These are phyloP conservation scores for Aspergillus nidulans DNA, from an alignment of 495 filamentous ascomycete species.

Conservation along the genomic window DNA sequence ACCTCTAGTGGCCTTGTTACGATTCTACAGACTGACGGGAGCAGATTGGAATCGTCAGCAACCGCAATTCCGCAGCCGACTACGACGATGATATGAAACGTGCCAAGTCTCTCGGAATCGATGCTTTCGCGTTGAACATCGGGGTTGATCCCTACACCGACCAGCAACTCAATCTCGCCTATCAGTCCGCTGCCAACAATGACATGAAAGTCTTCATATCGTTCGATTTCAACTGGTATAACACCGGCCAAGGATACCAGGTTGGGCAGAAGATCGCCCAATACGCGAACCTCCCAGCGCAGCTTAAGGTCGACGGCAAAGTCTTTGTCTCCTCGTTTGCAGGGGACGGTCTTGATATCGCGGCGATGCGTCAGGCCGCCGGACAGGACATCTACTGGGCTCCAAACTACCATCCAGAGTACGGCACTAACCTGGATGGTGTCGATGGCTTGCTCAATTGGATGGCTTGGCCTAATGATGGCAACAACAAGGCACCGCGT, in stretches of 20 bases:
- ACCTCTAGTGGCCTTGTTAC: constrained; percentile 1
- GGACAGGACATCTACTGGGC: constrained; percentile 51
- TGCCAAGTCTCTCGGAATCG: constrained; percentile 52
- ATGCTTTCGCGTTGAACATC: constrained; percentile 60
- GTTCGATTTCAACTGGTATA: constrained; percentile 58
- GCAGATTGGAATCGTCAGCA: constrained; percentile 51
- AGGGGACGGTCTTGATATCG: constrained; percentile 49
- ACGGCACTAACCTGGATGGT: constrained; percentile 25
- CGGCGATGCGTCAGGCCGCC: constrained; percentile 38
- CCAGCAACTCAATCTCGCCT: constrained; percentile 52
- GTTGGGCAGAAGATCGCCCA: constrained; percentile 47
- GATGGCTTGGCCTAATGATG: constrained; percentile 55
- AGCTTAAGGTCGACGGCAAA: constrained; percentile 53
- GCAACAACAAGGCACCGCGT: constrained; percentile 49
- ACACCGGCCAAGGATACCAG: constrained; percentile 30
- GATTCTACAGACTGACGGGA: background rate
- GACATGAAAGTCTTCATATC: constrained; percentile 59
- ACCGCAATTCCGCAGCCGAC: constrained; percentile 44
- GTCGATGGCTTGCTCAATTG: constrained; percentile 55
- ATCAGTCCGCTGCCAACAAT: constrained; percentile 53
- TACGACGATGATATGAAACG: constrained; percentile 56
- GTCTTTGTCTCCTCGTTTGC: constrained; percentile 54
- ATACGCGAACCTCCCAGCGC: constrained; percentile 45
- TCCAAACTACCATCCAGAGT: constrained; percentile 49
- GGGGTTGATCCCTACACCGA: constrained; percentile 50